A percentile compares a stretch with the other conserved stretches of the same genome.
Evolutionary conservation across 345 rosid species (phyloP).

Genomic region (Erysimum cheiranthoides): DNA sequence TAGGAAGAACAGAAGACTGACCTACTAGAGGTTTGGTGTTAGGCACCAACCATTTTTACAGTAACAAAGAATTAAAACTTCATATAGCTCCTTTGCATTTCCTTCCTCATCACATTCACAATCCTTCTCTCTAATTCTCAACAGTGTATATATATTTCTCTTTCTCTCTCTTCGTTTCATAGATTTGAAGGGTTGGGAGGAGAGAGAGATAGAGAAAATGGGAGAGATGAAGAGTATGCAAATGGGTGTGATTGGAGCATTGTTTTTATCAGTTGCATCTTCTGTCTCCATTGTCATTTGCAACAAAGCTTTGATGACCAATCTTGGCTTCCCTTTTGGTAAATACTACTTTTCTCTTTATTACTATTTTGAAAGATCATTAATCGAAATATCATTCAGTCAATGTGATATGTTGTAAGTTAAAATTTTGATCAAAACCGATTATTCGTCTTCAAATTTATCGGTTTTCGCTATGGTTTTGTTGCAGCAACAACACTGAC

Average conservation of each 20-base stretch:
- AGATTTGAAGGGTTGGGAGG: constrained; percentile 28
- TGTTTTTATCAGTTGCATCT: constrained; percentile 94
- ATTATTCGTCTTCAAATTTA: background rate
- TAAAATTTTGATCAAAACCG: background rate
- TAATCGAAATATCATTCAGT: too few species aligned
- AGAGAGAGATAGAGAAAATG: constrained; percentile 51
- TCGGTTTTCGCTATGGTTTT: constrained; percentile 1
- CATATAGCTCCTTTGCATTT: constrained; percentile 41
- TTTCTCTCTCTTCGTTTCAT: constrained; percentile 24
- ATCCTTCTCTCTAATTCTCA: constrained; percentile 28
- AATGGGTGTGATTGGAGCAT: constrained; percentile 89
- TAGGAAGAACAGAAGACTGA: constrained; percentile 29
- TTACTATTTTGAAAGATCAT: background rate
- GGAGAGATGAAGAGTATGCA: constrained; percentile 88
- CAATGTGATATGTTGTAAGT: background rate
- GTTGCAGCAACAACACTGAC: constrained; percentile 88
- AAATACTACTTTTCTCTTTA: constrained; percentile 35
- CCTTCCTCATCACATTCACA: constrained; percentile 38
- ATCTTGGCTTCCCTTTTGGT: constrained; percentile 99
- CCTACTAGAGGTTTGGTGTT: constrained; percentile 43
- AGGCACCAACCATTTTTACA: constrained; percentile 37
- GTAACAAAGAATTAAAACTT: constrained; percentile 38
- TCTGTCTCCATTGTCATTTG: constrained; percentile 99
- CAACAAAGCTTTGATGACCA: constrained; percentile 99
- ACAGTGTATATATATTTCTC: background rate